A percentile compares a stretch with the other conserved stretches of the same genome.
Conservation (phyloP, 352 stramenopile genomes). For the Globisporangium canariense region DNA sequence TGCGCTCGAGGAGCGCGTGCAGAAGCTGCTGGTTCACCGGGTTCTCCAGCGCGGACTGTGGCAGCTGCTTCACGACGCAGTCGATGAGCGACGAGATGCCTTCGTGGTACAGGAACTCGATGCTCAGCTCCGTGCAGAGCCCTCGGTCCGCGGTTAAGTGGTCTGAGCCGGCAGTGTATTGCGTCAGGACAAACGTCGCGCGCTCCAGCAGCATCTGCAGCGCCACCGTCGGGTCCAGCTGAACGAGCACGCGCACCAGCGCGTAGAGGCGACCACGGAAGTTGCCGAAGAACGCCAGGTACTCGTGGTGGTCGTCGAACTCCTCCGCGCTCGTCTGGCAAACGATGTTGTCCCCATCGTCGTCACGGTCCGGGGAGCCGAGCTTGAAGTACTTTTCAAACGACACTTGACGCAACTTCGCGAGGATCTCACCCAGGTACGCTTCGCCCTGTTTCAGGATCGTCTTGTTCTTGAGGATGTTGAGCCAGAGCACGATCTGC, state of each 20-base stretch:
- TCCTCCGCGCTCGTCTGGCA: slow-evolving; percentile 51
- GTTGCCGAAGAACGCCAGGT: slow-evolving; percentile 72
- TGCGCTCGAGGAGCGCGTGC: slow-evolving; percentile 43
- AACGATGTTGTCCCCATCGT: slow-evolving; percentile 26
- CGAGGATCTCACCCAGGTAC: slow-evolving; percentile 36
- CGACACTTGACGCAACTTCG: slow-evolving; percentile 48
- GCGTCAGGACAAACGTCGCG: slow-evolving; percentile 45
- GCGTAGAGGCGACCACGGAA: slow-evolving; percentile 77
- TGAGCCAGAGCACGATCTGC: slow-evolving; percentile 75
- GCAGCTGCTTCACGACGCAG: slow-evolving; percentile 75
- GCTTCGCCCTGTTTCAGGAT: slow-evolving; percentile 46
- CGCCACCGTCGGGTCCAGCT: slow-evolving; percentile 42
- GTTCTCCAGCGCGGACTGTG: slow-evolving; percentile 34
- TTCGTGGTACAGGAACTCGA: slow-evolving; percentile 74
- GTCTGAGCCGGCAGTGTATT: slow-evolving; percentile 45
- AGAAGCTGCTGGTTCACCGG: slow-evolving; percentile 39
- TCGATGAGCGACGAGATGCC: slow-evolving; percentile 66
- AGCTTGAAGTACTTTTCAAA: slow-evolving; percentile 86
- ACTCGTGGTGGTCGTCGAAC: slow-evolving; percentile 75
- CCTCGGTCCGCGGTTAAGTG: slow-evolving; percentile 40
- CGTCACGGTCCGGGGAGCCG: slow-evolving; percentile 56
- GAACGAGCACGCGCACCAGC: slow-evolving; percentile 63
- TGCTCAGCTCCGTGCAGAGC: slow-evolving; percentile 60
- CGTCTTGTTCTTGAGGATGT: slow-evolving; percentile 62
- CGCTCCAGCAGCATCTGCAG: slow-evolving; percentile 63